Conservation (phyloP, 257 asterid genomes). For the Solanum microdontum region DNA sequence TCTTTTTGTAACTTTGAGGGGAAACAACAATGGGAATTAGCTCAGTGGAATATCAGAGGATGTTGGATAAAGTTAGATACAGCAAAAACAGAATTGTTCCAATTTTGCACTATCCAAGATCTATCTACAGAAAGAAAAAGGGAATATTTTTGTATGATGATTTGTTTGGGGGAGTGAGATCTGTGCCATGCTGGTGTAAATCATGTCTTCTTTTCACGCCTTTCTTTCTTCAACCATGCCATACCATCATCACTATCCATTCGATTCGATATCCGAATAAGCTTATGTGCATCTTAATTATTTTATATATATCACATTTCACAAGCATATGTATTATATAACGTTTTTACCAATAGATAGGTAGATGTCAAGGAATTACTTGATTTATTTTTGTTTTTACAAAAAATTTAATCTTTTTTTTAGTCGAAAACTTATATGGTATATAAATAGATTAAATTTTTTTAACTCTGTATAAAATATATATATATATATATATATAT, state of each 20-base stretch:
- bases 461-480: too few relatives aligned
- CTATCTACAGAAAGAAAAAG: not conserved
- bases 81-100: not conserved
- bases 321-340: not conserved
- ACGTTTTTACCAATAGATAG: not conserved
- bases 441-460: not conserved
- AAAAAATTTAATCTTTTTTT: too few relatives aligned
- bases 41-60: not conserved
- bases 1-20: slow-evolving; percentile 17
- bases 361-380: not conserved
- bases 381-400: too few relatives aligned
- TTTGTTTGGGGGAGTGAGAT: not conserved
- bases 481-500: too few relatives aligned
- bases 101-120: not conserved
- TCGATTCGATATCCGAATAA: not conserved
- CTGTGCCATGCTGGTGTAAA: not conserved
- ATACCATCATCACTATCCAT: not conserved
- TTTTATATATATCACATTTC: too few relatives aligned
- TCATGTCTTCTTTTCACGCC: not conserved
- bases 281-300: accelerated
- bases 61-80: slow-evolving; percentile 2
- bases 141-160: not conserved
- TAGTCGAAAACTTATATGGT: too few relatives aligned
- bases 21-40: slow-evolving; percentile 16
- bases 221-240: not conserved